Percentiles rank a stretch among this genome's conserved stretches.
Conservation (phyloP, 2,329 filamentous ascomycete genomes). For the Pseudocercospora fijiensis region DNA sequence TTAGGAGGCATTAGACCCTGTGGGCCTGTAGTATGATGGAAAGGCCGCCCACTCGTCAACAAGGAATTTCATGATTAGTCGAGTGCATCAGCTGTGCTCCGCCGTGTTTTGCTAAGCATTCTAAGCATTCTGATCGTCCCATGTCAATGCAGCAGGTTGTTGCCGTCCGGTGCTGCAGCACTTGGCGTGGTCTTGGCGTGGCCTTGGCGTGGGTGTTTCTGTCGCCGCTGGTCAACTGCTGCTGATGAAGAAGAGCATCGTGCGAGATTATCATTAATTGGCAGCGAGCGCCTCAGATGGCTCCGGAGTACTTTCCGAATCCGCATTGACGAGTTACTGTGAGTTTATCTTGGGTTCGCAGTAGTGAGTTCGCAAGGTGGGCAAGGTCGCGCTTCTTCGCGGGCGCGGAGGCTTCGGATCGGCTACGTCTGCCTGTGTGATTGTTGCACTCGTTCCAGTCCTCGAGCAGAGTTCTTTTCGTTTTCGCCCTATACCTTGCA, state of each 20-base stretch:
- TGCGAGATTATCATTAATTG: neutral
- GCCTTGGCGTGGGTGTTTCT: neutral
- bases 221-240: neutral
- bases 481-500: neutral
- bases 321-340: neutral
- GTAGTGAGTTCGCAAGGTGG: neutral
- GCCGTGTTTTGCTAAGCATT: neutral
- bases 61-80: neutral
- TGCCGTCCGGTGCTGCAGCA: constrained; percentile 5
- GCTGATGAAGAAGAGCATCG: neutral
- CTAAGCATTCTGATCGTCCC: neutral
- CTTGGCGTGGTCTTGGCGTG: neutral
- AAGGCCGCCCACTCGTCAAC: neutral
- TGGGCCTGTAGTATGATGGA: too few relatives aligned
- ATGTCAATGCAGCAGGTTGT: neutral
- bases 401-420: constrained; percentile 1
- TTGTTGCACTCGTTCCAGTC: neutral
- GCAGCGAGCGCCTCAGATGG: neutral
- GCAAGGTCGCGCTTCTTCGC: neutral
- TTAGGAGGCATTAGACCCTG: too few relatives aligned
- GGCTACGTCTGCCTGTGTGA: constrained; percentile 1
- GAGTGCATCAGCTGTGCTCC: neutral
- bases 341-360: neutral
- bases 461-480: neutral
- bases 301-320: neutral